These are phyloP conservation scores for Pleurotus citrinopileatus DNA, from an alignment of 768 basidiomycete species.

Conservation along the genomic window DNA sequence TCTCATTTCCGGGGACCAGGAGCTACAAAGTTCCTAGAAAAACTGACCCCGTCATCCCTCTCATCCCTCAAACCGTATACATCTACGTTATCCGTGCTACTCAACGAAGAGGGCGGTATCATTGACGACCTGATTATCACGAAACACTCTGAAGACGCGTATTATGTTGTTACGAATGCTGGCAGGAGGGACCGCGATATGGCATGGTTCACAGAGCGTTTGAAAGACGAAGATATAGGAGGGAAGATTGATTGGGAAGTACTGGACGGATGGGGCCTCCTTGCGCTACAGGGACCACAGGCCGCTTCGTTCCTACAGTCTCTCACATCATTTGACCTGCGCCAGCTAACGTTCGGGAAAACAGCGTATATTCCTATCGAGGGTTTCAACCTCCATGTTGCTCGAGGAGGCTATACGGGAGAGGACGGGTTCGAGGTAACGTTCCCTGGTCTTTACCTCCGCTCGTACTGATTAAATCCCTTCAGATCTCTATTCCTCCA, in stretches of 20 bases:
- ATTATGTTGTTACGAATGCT: slow-evolving; percentile 96
- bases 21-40: slow-evolving; percentile 79
- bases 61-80: slow-evolving; percentile 62
- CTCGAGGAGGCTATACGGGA: slow-evolving; percentile 95
- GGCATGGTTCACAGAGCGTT: slow-evolving; percentile 65
- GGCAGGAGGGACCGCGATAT: slow-evolving; percentile 82
- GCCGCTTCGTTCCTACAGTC: slow-evolving; percentile 78
- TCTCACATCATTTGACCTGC: slow-evolving; percentile 73
- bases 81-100: slow-evolving; percentile 84
- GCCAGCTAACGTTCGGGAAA: slow-evolving; percentile 77
- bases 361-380: slow-evolving; percentile 79
- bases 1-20: slow-evolving; percentile 81
- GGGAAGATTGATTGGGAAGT: slow-evolving; percentile 79
- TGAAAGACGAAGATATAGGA: slow-evolving; percentile 49
- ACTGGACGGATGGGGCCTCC: slow-evolving; percentile 79
- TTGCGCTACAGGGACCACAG: slow-evolving; percentile 92
- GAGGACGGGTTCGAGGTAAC: slow-evolving; percentile 96
- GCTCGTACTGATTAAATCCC: slow-evolving; percentile 2
- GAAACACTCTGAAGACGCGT: slow-evolving; percentile 75
- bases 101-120: slow-evolving; percentile 90
- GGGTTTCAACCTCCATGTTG: slow-evolving; percentile 79
- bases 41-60: slow-evolving; percentile 86
- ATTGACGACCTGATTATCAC: slow-evolving; percentile 95
- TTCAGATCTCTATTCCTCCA: slow-evolving; percentile 86
- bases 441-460: background rate